A percentile compares a stretch with the other conserved stretches of the same genome.
These are phyloP conservation scores for Penicillium malachiteum DNA, from an alignment of 495 filamentous ascomycete genomes.

Conservation along the genomic window DNA sequence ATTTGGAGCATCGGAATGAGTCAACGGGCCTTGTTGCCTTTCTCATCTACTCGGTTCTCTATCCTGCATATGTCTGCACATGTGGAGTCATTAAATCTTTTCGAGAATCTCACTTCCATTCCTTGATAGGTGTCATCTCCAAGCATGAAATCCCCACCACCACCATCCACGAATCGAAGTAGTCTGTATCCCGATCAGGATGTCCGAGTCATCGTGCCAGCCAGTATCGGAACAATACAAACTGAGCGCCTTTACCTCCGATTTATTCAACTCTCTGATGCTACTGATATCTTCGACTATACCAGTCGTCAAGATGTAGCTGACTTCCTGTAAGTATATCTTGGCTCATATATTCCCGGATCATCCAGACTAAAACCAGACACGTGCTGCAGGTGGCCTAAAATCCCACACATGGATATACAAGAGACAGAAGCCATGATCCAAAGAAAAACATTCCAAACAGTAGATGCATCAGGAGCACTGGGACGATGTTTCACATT, in stretches of 20 bases:
- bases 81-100: background rate
- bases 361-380: background rate
- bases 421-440: conserved; percentile 23
- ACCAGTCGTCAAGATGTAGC: conserved; percentile 26
- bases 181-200: conserved; percentile 17
- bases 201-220: conserved; percentile 18
- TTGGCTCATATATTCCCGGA: background rate
- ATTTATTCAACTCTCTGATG: conserved; percentile 15
- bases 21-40: no score
- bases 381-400: conserved; percentile 13
- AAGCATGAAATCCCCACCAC: background rate
- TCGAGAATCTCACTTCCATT: background rate
- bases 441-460: conserved; percentile 17
- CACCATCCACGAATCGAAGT: background rate
- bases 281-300: conserved; percentile 20
- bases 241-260: conserved; percentile 24
- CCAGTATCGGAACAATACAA: conserved; percentile 4
- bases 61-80: no score
- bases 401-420: conserved; percentile 15
- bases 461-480: conserved; percentile 26
- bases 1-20: no score
- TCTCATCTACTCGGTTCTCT: no score
- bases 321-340: conserved; percentile 25
- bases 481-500: conserved; percentile 24
- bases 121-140: no score